Percentiles rank a stretch among this genome's conserved stretches.
phyloP scores from a whole-genome alignment of 2,329 filamentous ascomycete genomes.

The Penicillium sumatraense region DNA sequence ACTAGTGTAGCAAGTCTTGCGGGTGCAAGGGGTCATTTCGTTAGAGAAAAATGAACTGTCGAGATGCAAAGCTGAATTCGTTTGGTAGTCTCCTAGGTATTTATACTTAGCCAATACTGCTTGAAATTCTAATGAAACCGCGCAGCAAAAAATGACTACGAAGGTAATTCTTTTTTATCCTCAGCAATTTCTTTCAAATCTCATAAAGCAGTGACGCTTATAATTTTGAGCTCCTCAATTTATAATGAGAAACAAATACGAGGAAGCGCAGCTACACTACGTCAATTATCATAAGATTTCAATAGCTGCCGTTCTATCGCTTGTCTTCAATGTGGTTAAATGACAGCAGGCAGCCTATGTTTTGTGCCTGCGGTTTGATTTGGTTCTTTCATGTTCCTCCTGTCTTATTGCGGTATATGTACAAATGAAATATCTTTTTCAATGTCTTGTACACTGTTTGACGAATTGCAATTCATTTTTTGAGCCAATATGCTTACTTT shows the following conservation, averaged over 20 bases:
- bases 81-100: not conserved
- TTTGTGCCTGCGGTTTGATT: not conserved
- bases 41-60: not conserved
- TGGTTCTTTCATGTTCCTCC: not conserved
- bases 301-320: not conserved
- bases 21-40: not conserved
- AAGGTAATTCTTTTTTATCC: too few relatives aligned
- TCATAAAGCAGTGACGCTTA: too few relatives aligned
- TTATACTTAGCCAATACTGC: not conserved
- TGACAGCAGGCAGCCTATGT: not conserved
- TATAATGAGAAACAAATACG: not conserved
- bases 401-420: not conserved
- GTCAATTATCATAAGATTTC: not conserved
- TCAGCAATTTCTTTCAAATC: too few relatives aligned
- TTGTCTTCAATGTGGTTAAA: not conserved
- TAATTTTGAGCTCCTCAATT: not conserved
- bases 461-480: too few relatives aligned
- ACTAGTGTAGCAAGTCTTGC: not conserved
- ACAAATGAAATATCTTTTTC: not conserved
- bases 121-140: not conserved
- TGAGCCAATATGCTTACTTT: too few relatives aligned
- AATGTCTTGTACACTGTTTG: too few relatives aligned
- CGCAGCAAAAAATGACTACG: not conserved
- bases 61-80: not conserved
- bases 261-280: not conserved